Base-by-base conservation (phyloP, 305 asterid genomes). In the Fraxinus albicans region DNA sequence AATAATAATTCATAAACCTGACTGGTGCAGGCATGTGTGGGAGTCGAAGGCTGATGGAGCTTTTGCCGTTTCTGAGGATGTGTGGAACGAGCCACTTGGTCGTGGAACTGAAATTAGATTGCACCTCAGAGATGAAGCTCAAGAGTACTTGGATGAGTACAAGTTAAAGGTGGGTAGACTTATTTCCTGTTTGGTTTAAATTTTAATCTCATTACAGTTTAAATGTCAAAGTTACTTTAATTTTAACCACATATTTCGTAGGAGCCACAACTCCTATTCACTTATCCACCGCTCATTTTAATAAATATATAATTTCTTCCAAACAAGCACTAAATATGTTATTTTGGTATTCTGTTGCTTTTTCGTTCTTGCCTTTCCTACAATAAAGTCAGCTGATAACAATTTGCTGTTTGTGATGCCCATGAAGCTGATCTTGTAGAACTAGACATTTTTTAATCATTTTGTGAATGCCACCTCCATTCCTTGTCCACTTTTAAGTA, bases 11-110 rank as follows among this genome's bases (percentile, higher is more conserved):
- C 44, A 42, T 31, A 70, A 79, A 3, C 85, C 53, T 81, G 73
- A 42, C 73, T 70, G 23, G 63, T 84, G 65, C 91, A 94, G 98
- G 93, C 77, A 92, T 72, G 92, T 94, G 2, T 94, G 98, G 98
- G 98, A 94, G 88, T 94, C 98, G 35, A 94, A 90, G 88, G 98
- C 98, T 82, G 98, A 91, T 88, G 97, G 98, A 34, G 93, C 97
- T 55, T 94, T 94, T 85, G 97, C 98, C 58, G 87, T 94, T 81
- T 92, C 95, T 42, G 97, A 94, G 86, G 98, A 94, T 87, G 85
- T 72, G 15, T 91, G 94, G 97, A 92, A 92, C 65, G 95, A 94
- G 87, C 94, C 98, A 42, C 94, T 94, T 80, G 98, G 98, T 19
- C 95, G 97, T 74, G 98, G 97, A 80, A 90, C 97, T 42, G 98